Evolutionary conservation across 148 eudicot species (phyloP).

Genomic region (Nepenthes mirabilis): DNA sequence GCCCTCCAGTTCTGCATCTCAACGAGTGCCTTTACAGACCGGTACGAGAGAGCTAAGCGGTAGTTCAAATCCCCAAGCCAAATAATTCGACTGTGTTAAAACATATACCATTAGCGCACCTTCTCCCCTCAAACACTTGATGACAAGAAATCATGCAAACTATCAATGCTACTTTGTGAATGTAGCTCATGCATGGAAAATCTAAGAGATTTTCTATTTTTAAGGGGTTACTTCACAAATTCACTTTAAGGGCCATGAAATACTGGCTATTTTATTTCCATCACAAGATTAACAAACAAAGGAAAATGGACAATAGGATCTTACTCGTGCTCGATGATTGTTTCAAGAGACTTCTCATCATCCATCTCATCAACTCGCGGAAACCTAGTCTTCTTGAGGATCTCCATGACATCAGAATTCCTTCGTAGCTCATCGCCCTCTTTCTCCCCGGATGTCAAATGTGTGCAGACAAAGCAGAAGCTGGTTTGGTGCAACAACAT

Average conservation of each 20-base stretch:
- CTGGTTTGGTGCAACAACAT: slow-evolving; percentile 90
- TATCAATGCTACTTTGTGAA: too few relatives aligned
- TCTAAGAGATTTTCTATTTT: too few relatives aligned
- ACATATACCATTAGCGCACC: neutral
- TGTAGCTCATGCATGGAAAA: too few relatives aligned
- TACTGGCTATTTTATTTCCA: too few relatives aligned
- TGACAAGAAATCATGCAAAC: neutral
- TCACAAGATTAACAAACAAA: too few relatives aligned
- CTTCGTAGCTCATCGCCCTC: slow-evolving; percentile 91
- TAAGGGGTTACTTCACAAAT: too few relatives aligned
- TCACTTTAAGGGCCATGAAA: too few relatives aligned
- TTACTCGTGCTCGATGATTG: slow-evolving; percentile 91
- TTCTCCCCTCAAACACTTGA: neutral
- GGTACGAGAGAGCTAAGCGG: slow-evolving; percentile 74
- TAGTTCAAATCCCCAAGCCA: slow-evolving; percentile 99
- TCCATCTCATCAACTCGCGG: slow-evolving; percentile 47
- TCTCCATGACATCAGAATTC: slow-evolving; percentile 91
- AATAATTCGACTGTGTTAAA: slow-evolving; percentile 61
- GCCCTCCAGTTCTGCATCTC: slow-evolving; percentile 99
- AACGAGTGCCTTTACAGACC: slow-evolving; percentile 85
- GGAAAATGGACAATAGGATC: slow-evolving; percentile 6
- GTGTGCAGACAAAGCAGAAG: slow-evolving; percentile 92
- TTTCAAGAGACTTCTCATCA: slow-evolving; percentile 82
- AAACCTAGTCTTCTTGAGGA: slow-evolving; percentile 82
- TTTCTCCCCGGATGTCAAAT: slow-evolving; percentile 90